Conservation (phyloP, 495 filamentous ascomycete species). For the Astrothelium macrocarpum region DNA sequence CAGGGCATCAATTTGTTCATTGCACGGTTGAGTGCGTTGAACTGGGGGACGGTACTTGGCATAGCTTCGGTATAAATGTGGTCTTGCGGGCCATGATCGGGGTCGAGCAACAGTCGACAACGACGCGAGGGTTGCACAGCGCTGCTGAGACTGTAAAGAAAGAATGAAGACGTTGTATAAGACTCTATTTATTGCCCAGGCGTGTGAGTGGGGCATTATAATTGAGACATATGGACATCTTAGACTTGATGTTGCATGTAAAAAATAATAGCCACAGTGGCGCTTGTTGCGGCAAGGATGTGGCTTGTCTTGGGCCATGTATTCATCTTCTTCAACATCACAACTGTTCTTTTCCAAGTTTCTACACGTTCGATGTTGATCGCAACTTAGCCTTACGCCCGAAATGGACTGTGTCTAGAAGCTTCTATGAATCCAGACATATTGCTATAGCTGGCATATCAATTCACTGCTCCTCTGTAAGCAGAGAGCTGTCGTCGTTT, state of each 20-base stretch:
- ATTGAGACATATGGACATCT: neutral
- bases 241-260: neutral
- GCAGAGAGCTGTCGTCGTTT: too few species aligned
- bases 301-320: neutral
- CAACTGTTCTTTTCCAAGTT: constrained; percentile 2
- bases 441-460: too few species aligned
- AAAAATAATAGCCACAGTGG: too few species aligned
- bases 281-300: neutral
- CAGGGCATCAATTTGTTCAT: constrained; percentile 20
- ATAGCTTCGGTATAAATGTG: neutral
- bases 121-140: neutral
- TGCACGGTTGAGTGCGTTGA: constrained; percentile 13
- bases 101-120: constrained; percentile 4
- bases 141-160: constrained; percentile 12
- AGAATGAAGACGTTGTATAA: constrained; percentile 29
- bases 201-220: constrained; percentile 16
- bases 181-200: constrained; percentile 19
- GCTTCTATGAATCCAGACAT: too few species aligned
- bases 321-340: too few species aligned
- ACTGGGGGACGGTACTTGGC: constrained; percentile 11
- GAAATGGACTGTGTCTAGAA: too few species aligned
- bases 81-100: constrained; percentile 14
- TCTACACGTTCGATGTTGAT: neutral
- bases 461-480: too few species aligned
- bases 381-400: too few species aligned